Percentiles rank a stretch among this genome's conserved stretches.
Conservation (phyloP, 2,329 filamentous ascomycete genomes). For the Lojkania enalia region DNA sequence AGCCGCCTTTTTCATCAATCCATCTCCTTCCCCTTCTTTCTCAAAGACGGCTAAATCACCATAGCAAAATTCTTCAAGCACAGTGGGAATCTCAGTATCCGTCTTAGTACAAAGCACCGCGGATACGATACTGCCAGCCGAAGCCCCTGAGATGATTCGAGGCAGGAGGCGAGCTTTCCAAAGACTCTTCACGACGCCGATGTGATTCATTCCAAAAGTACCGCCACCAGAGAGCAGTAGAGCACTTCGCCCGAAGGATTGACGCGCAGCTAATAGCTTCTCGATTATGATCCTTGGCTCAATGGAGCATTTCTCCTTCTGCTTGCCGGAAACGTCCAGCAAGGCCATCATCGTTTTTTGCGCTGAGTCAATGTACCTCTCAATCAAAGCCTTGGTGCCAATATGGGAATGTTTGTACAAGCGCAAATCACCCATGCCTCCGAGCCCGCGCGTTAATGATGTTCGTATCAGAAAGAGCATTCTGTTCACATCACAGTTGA, state of each 20-base stretch:
- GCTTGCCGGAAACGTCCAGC: constrained; percentile 62
- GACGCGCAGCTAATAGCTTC: constrained; percentile 70
- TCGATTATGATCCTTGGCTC: constrained; percentile 66
- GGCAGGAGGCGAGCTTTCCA: constrained; percentile 76
- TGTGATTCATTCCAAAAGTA: constrained; percentile 90
- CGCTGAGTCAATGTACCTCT: constrained; percentile 81
- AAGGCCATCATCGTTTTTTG: constrained; percentile 73
- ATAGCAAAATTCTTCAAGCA: constrained; percentile 72
- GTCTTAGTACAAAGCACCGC: constrained; percentile 77
- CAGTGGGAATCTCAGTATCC: constrained; percentile 73
- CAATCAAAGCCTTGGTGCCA: constrained; percentile 85
- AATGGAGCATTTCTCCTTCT: constrained; percentile 54
- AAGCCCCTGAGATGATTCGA: constrained; percentile 84
- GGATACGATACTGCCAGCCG: constrained; percentile 84
- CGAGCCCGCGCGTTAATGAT: constrained; percentile 76
- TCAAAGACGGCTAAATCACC: constrained; percentile 84
- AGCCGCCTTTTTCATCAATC: constrained; percentile 68
- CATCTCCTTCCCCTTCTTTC: constrained; percentile 61
- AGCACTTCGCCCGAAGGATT: constrained; percentile 83
- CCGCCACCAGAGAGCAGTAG: constrained; percentile 82
- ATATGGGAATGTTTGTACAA: constrained; percentile 84
- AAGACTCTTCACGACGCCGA: constrained; percentile 81
- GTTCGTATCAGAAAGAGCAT: constrained; percentile 85
- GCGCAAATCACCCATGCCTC: constrained; percentile 80
- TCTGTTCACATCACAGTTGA: constrained; percentile 68